Evolutionary conservation across 2,329 filamentous ascomycete species (phyloP).

Genomic region (Ascochyta clinopodiicola): DNA sequence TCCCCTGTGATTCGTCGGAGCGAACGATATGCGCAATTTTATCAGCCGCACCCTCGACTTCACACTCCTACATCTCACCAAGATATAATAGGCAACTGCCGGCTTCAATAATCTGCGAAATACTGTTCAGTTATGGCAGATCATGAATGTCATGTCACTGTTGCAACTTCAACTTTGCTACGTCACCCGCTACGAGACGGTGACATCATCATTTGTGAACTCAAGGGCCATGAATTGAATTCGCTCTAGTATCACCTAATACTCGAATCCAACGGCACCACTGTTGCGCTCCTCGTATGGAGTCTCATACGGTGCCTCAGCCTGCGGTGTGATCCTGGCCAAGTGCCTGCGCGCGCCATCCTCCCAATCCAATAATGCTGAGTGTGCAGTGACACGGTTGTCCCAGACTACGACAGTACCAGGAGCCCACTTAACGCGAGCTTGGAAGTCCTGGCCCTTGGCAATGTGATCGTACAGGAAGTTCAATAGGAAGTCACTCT

Average conservation of each 20-base stretch:
- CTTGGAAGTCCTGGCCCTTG: conserved; percentile 74
- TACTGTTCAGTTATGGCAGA: too few species aligned
- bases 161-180: background rate
- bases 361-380: conserved; percentile 82
- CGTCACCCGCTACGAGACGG: background rate
- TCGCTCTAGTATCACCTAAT: conserved; percentile 7
- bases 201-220: background rate
- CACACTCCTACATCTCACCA: too few species aligned
- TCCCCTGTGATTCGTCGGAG: too few species aligned
- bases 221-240: background rate
- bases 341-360: conserved; percentile 79
- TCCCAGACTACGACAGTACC: conserved; percentile 89
- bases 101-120: too few species aligned
- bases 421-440: conserved; percentile 76
- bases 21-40: too few species aligned
- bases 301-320: conserved; percentile 77
- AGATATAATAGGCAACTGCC: too few species aligned
- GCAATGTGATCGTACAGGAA: conserved; percentile 80
- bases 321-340: conserved; percentile 82
- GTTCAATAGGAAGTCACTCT: conserved; percentile 77
- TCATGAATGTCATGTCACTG: too few species aligned
- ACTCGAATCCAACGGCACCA: conserved; percentile 27
- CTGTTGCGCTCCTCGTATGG: conserved; percentile 46
- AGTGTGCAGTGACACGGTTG: conserved; percentile 80
- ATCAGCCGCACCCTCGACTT: too few species aligned